phyloP scores from a whole-genome alignment of 2,329 filamentous ascomycete species.

The Calonectria hongkongensis region DNA sequence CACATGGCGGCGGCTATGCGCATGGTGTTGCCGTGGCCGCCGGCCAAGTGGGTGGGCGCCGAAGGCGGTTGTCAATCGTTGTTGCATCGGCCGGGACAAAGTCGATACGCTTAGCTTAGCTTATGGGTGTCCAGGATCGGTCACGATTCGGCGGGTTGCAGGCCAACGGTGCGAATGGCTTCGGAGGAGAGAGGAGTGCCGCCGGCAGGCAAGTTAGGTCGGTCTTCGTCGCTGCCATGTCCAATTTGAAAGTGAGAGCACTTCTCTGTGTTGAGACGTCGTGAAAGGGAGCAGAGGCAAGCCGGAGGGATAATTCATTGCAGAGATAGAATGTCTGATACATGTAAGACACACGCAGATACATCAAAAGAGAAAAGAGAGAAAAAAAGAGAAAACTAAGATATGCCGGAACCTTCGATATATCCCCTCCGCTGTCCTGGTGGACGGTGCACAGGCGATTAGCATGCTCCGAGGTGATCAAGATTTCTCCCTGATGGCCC shows the following conservation, averaged over 20 bases:
- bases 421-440: constrained; percentile 65
- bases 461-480: constrained; percentile 58
- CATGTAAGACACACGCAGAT: neutral
- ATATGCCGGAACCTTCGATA: constrained; percentile 63
- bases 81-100: constrained; percentile 71
- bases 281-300: neutral
- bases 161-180: constrained; percentile 73
- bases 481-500: constrained; percentile 55
- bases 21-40: constrained; percentile 70
- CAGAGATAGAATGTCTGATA: constrained; percentile 50
- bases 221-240: constrained; percentile 72
- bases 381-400: neutral
- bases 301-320: neutral
- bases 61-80: constrained; percentile 62
- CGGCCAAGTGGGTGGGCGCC: constrained; percentile 66
- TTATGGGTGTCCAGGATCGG: constrained; percentile 62
- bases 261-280: neutral
- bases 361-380: neutral
- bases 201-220: constrained; percentile 70
- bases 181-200: constrained; percentile 62
- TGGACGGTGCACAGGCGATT: constrained; percentile 64
- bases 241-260: constrained; percentile 53
- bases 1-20: constrained; percentile 75
- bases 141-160: constrained; percentile 64
- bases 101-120: neutral